A percentile compares a stretch with the other conserved stretches of the same genome.
These are phyloP conservation scores for Aegilops sharonensis DNA, from an alignment of 176 grass and related monocot species.

Conservation along the genomic window DNA sequence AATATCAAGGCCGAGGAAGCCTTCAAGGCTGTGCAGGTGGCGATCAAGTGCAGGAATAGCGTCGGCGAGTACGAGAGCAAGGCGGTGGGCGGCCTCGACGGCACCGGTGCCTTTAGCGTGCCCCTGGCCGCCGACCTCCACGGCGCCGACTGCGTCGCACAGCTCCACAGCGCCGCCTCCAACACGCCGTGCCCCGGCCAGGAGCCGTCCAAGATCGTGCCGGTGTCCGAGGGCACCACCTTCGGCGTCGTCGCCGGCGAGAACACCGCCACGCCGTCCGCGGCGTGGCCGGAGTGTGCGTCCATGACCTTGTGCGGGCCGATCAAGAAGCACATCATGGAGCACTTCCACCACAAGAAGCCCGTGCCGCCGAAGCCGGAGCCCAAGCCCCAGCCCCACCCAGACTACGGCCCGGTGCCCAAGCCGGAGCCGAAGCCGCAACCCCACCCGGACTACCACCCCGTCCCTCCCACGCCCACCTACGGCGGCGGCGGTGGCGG, in stretches of 20 bases:
- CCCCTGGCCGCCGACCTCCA: not conserved
- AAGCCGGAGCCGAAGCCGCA: not conserved
- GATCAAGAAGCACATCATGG: not conserved
- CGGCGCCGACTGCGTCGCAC: conserved; percentile 10
- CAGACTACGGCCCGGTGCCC: not conserved
- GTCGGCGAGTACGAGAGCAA: not conserved
- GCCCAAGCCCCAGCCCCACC: not conserved
- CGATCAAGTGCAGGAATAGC: not conserved
- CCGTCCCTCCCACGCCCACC: not conserved
- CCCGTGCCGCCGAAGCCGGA: not conserved
- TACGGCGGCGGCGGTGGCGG: not conserved
- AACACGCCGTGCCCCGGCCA: conserved; percentile 12
- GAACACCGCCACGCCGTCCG: not conserved
- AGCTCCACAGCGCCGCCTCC: conserved; percentile 10
- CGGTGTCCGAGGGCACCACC: not conserved
- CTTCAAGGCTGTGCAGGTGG: not conserved
- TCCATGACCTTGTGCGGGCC: conserved; percentile 13
- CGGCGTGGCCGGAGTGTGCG: not conserved
- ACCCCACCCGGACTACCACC: not conserved
- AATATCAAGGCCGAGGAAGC: not conserved
- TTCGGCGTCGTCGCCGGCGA: not conserved
- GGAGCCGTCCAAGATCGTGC: conserved; percentile 27
- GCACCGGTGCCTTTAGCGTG: conserved; percentile 28
- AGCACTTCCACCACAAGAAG: conserved; percentile 11
- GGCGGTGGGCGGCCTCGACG: not conserved